Conservation (phyloP, 352 stramenopile species). For the Phytophthora niederhauseri region DNA sequence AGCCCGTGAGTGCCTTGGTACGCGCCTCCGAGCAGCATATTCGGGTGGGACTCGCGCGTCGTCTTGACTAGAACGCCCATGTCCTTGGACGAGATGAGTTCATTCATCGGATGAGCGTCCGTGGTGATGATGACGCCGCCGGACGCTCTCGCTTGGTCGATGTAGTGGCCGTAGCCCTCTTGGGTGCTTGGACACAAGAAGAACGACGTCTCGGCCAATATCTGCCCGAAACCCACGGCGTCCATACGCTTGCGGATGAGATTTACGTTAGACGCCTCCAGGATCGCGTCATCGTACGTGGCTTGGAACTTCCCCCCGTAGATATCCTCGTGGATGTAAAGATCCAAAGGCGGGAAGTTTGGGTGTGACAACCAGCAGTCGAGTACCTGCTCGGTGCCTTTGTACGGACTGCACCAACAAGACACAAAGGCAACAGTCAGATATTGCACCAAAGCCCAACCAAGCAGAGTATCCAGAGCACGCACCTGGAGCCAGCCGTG, state of each 20-base stretch:
- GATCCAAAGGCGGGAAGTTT: slow-evolving; percentile 44
- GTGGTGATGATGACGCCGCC: slow-evolving; percentile 57
- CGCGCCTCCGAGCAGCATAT: slow-evolving; percentile 29
- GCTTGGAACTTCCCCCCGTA: slow-evolving; percentile 25
- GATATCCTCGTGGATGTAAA: slow-evolving; percentile 33
- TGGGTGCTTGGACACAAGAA: slow-evolving; percentile 59
- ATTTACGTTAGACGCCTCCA: slow-evolving; percentile 28
- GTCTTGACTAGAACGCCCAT: slow-evolving; percentile 27
- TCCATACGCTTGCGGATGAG: slow-evolving; percentile 40
- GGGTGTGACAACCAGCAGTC: slow-evolving; percentile 60
- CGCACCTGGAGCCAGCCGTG: slow-evolving; percentile 50
- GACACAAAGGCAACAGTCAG: not conserved
- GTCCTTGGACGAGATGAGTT: slow-evolving; percentile 38
- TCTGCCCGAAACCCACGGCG: slow-evolving; percentile 39
- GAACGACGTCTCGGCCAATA: slow-evolving; percentile 48
- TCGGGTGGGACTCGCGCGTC: not conserved
- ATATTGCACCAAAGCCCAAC: not conserved
- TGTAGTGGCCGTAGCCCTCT: slow-evolving; percentile 73
- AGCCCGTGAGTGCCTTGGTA: slow-evolving; percentile 32
- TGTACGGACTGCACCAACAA: slow-evolving; percentile 42
- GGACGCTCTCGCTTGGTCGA: slow-evolving; percentile 59
- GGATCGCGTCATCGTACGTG: slow-evolving; percentile 30
- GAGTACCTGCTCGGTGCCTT: slow-evolving; percentile 55
- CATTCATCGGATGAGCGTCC: slow-evolving; percentile 68
- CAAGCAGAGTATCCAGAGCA: not conserved